Conservation (phyloP, 2,329 filamentous ascomycete genomes). For the Plenodomus lindquistii region DNA sequence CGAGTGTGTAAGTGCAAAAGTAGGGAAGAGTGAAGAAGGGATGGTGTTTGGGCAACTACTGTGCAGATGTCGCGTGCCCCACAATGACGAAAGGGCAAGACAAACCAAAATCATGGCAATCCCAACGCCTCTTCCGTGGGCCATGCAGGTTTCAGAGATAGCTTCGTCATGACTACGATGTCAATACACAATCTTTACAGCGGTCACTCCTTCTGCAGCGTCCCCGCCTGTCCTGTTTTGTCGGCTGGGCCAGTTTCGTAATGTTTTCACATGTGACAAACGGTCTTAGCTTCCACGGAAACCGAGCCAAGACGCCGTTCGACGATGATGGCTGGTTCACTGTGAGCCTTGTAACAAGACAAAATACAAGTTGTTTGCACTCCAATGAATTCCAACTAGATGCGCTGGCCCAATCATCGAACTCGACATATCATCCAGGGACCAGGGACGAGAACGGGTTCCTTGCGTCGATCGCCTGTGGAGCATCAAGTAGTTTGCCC, state of each 20-base stretch:
- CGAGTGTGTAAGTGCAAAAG: background rate
- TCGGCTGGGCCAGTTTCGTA: background rate
- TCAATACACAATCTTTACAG: background rate
- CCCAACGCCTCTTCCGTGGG: slow-evolving; percentile 5
- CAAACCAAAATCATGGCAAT: slow-evolving; percentile 7
- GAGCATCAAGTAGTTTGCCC: background rate
- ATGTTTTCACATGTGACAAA: slow-evolving; percentile 19
- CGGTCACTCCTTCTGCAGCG: background rate
- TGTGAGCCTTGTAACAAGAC: background rate
- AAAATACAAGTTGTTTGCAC: background rate
- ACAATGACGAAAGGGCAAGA: slow-evolving; percentile 4
- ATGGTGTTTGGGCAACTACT: slow-evolving; percentile 6
- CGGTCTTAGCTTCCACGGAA: slow-evolving; percentile 3
- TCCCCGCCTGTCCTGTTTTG: background rate
- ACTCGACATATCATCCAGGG: background rate
- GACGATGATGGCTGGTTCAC: background rate
- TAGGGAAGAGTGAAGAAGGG: background rate
- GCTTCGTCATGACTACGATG: slow-evolving; percentile 16
- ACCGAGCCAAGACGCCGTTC: slow-evolving; percentile 15
- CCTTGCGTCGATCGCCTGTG: background rate
- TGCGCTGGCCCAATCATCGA: background rate
- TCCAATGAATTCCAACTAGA: background rate
- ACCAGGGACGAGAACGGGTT: background rate
- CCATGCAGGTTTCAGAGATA: slow-evolving; percentile 15
- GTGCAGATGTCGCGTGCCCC: slow-evolving; percentile 22